Percentiles rank a stretch among this genome's conserved stretches.
phyloP scores from a whole-genome alignment of 163 green algal species.

The Scenedesmus sp. region DNA sequence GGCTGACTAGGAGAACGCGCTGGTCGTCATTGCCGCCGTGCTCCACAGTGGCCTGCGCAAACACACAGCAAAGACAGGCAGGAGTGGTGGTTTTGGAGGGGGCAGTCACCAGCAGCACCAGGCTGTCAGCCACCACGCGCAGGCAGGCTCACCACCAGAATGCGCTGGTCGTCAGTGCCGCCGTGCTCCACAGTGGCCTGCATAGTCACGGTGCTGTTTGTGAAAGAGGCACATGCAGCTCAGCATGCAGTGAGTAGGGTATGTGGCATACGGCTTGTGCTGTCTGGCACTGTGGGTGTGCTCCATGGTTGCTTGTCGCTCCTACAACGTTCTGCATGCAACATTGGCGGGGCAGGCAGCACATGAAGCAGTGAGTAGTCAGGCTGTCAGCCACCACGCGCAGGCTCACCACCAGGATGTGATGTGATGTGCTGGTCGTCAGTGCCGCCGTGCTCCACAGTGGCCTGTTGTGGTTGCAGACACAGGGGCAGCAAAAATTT shows the following conservation, averaged over 20 bases:
- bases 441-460: constrained; percentile 35
- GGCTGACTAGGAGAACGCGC: background rate
- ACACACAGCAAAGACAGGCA: no score
- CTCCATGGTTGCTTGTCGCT: no score
- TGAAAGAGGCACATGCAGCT: no score
- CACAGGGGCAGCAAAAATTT: no score
- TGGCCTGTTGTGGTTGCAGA: background rate
- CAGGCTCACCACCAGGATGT: background rate
- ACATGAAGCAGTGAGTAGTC: no score
- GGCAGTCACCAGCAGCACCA: constrained; percentile 23
- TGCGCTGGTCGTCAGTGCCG: constrained; percentile 25
- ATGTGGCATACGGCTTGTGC: no score
- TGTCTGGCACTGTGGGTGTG: no score
- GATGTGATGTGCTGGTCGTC: background rate
- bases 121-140: background rate
- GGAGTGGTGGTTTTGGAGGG: no score
- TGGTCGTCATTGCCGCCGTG: constrained; percentile 24
- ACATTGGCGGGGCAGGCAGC: no score
- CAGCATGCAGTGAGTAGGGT: no score
- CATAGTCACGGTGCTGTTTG: no score
- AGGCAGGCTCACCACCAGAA: background rate
- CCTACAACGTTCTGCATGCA: no score
- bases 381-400: background rate
- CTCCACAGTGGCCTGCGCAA: constrained; percentile 20
- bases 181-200: constrained; percentile 37